These are phyloP conservation scores for Psilocybe cubensis DNA, from an alignment of 768 basidiomycete species.

Conservation along the genomic window DNA sequence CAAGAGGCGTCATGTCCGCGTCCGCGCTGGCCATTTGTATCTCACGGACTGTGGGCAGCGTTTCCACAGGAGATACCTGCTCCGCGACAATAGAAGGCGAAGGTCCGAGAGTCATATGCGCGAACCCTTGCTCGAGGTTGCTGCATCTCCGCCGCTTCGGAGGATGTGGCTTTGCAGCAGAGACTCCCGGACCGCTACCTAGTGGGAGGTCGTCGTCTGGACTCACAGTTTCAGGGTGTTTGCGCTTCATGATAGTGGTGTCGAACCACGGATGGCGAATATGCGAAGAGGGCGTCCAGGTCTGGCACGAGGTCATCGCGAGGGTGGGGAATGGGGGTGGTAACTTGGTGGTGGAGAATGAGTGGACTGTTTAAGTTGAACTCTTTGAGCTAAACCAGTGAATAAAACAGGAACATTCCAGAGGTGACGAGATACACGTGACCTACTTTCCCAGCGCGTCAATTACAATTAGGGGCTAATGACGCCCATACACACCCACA, in stretches of 20 bases:
- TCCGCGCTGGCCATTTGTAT: conserved; percentile 3
- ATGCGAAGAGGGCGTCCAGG: conserved; percentile 28
- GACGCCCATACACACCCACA: conserved; percentile 9
- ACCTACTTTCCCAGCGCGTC: neutral
- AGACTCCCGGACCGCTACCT: conserved; percentile 2
- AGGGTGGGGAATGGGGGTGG: neutral
- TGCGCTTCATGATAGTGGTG: conserved; percentile 42
- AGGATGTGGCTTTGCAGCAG: conserved; percentile 20
- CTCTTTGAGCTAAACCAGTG: neutral
- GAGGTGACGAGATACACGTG: neutral
- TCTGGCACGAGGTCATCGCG: conserved; percentile 26
- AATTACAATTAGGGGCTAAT: neutral
- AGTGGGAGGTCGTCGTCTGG: conserved; percentile 19
- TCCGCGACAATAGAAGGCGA: conserved; percentile 13
- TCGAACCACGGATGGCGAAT: conserved; percentile 50
- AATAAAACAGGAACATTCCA: conserved; percentile 11
- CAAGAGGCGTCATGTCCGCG: conserved; percentile 10
- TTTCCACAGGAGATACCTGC: conserved; percentile 8
- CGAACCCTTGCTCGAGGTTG: conserved; percentile 59
- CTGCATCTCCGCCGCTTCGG: conserved; percentile 53
- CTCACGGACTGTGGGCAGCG: conserved; percentile 9
- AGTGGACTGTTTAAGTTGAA: neutral
- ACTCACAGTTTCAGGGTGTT: conserved; percentile 30
- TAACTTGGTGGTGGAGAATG: neutral
- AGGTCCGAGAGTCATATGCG: conserved; percentile 43